Percentiles rank a stretch among this genome's conserved stretches.
These are phyloP conservation scores for Brettanomyces custersianus DNA, from an alignment of 805 yeast species.

Conservation along the genomic window DNA sequence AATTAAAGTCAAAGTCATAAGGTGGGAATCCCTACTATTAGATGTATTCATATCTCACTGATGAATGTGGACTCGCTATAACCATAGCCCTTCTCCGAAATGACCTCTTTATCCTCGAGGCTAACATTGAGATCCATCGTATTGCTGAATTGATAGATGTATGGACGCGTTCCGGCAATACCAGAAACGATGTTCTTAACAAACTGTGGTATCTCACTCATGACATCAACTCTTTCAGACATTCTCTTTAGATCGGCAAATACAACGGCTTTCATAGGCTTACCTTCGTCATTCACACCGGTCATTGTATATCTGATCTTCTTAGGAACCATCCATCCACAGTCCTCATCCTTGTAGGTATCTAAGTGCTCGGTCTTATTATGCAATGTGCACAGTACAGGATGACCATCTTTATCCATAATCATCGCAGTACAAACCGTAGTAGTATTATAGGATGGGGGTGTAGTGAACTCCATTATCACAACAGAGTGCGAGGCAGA, in stretches of 20 bases:
- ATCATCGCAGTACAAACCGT: constrained; percentile 75
- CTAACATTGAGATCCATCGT: constrained; percentile 32
- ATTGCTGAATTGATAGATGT: constrained; percentile 84
- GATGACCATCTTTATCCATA: constrained; percentile 52
- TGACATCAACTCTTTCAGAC: constrained; percentile 91
- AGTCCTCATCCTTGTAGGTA: constrained; percentile 56
- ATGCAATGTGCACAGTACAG: constrained; percentile 52
- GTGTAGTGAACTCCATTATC: constrained; percentile 94
- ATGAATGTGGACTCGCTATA: constrained; percentile 82
- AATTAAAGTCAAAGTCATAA: neutral
- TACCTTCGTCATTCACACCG: constrained; percentile 28
- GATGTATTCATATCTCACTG: constrained; percentile 17
- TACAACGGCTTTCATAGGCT: constrained; percentile 38
- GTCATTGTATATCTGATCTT: constrained; percentile 49
- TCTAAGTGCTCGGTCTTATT: constrained; percentile 56
- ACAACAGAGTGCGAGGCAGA: constrained; percentile 66
- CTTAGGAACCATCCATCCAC: constrained; percentile 88
- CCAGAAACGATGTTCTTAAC: constrained; percentile 90
- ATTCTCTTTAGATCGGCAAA: constrained; percentile 52
- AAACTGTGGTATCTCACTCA: constrained; percentile 93
- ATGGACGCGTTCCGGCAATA: constrained; percentile 95
- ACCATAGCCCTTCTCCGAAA: constrained; percentile 52
- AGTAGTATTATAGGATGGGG: constrained; percentile 77
- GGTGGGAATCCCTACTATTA: neutral
- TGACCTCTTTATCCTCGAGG: constrained; percentile 30